Percentiles rank a stretch among this genome's conserved stretches.
Conservation (phyloP, 371 early-diverging fungal genomes). For the Batkoa obscura region DNA sequence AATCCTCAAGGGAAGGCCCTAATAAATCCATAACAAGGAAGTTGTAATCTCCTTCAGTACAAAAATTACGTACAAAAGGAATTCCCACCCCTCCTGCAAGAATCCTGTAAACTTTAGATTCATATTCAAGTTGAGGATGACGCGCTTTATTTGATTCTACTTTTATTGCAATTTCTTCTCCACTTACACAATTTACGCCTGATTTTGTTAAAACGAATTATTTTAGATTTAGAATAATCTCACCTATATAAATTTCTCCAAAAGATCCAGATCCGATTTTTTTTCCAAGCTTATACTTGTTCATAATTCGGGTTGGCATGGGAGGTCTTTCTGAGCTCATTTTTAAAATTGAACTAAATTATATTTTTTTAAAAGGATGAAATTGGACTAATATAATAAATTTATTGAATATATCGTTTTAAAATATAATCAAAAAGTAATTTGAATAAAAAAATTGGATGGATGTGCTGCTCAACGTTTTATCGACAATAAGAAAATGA, state of each 20-base stretch:
- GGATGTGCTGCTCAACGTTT: too few species aligned
- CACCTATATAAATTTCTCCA: constrained; percentile 97
- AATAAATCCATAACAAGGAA: constrained; percentile 98
- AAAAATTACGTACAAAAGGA: constrained; percentile 87
- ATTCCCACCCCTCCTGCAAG: constrained; percentile 91
- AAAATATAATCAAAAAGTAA: too few species aligned
- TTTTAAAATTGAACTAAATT: too few species aligned
- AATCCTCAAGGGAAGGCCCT: constrained; percentile 95
- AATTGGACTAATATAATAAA: too few species aligned
- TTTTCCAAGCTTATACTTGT: constrained; percentile 85
- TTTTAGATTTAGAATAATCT: not conserved
- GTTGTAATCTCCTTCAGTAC: constrained; percentile 82
- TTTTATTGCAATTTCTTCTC: constrained; percentile 94
- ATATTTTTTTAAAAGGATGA: too few species aligned
- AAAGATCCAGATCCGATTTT: constrained; percentile 98
- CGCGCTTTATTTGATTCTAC: constrained; percentile 80
- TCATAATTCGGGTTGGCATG: constrained; percentile 26
- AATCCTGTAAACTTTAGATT: constrained; percentile 85
- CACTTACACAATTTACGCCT: constrained; percentile 82
- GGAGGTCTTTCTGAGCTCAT: not conserved
- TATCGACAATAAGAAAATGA: too few species aligned
- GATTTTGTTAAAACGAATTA: constrained; percentile 6
- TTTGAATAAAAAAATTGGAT: too few species aligned
- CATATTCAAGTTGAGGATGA: constrained; percentile 95
- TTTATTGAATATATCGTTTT: too few species aligned